These are phyloP conservation scores for Didymella sp. DNA, from an alignment of 2,329 filamentous ascomycete genomes.

Conservation along the genomic window DNA sequence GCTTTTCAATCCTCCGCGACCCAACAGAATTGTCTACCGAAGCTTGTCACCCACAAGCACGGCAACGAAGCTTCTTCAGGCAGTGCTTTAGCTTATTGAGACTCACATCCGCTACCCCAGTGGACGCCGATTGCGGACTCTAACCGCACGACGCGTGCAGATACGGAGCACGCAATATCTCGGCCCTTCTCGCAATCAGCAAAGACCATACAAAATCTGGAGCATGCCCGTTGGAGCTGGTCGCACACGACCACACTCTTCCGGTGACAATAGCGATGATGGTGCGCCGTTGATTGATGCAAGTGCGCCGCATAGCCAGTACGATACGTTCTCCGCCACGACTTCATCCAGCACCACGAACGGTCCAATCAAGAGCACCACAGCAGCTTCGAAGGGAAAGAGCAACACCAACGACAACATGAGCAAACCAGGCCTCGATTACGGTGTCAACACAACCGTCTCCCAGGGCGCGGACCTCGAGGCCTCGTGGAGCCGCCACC, in stretches of 20 bases:
- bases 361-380: not conserved
- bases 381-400: not conserved
- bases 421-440: constrained; percentile 10
- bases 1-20: constrained; percentile 11
- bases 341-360: not conserved
- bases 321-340: constrained; percentile 13
- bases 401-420: constrained; percentile 5
- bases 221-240: constrained; percentile 10
- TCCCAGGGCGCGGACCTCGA: constrained; percentile 14
- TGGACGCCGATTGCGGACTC: constrained; percentile 1
- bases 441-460: constrained; percentile 10
- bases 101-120: constrained; percentile 10
- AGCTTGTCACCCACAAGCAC: constrained; percentile 21
- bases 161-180: constrained; percentile 19
- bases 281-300: constrained; percentile 10
- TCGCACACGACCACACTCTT: not conserved
- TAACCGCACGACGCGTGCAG: constrained; percentile 2
- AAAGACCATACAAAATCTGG: not conserved
- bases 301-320: constrained; percentile 8
- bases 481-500: constrained; percentile 10
- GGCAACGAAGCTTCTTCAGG: constrained; percentile 20
- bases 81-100: constrained; percentile 12
- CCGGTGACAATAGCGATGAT: not conserved
- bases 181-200: constrained; percentile 16
- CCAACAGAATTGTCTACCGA: constrained; percentile 20